Evolutionary conservation across 768 basidiomycete species (phyloP).

Genomic region (Cantharellus anzutake): DNA sequence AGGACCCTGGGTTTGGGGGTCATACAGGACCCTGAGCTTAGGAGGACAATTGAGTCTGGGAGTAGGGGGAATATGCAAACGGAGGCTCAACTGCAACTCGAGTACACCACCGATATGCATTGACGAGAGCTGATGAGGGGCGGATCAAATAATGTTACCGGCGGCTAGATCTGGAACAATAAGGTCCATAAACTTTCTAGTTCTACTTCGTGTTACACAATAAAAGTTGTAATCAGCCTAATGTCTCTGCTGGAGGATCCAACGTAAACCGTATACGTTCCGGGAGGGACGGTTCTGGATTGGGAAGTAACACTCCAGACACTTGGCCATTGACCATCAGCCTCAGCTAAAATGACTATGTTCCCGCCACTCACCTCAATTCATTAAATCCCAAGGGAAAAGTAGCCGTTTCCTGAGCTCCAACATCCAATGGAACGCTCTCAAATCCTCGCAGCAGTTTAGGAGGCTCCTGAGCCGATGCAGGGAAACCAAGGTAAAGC

Average conservation of each 20-base stretch:
- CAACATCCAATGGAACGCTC: constrained; percentile 23
- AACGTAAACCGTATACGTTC: constrained; percentile 32
- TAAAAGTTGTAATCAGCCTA: constrained; percentile 15
- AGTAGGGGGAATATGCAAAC: no score
- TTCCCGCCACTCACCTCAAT: constrained; percentile 3
- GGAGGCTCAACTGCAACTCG: no score
- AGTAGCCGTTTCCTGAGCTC: constrained; percentile 20
- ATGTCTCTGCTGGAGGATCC: constrained; percentile 35
- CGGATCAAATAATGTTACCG: no score
- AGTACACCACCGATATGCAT: no score
- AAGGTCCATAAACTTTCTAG: no score
- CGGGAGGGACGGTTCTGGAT: constrained; percentile 30
- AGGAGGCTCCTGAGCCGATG: constrained; percentile 27
- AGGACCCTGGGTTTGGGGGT: no score
- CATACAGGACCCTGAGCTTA: no score
- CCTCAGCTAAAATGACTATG: background rate
- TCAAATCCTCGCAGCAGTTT: constrained; percentile 35
- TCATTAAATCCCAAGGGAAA: constrained; percentile 17
- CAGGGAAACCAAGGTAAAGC: constrained; percentile 32
- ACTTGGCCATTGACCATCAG: background rate
- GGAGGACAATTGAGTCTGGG: no score
- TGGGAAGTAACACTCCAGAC: constrained; percentile 36
- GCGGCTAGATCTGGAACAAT: no score
- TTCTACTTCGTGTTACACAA: background rate
- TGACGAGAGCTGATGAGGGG: no score